Evolutionary conservation across 2,329 filamentous ascomycete genomes (phyloP).

Genomic region (Colletotrichum noveboracense): DNA sequence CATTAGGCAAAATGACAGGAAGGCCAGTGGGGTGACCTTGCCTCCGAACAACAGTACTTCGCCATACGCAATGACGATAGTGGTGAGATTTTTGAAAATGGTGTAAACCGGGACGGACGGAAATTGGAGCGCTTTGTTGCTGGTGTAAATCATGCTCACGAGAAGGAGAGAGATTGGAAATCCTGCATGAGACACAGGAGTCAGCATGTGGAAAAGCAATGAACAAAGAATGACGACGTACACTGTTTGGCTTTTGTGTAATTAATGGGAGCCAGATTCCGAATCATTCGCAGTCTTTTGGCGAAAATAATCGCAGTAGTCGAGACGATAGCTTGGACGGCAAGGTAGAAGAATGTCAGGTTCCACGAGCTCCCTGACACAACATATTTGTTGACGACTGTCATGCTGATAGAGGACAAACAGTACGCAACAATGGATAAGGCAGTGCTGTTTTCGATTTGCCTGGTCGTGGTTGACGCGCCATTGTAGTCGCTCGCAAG

Average conservation of each 20-base stretch:
- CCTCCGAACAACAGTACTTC: slow-evolving; percentile 99
- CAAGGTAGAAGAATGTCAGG: slow-evolving; percentile 93
- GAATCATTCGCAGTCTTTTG: slow-evolving; percentile 83
- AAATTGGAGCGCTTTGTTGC: slow-evolving; percentile 93
- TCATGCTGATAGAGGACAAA: slow-evolving; percentile 95
- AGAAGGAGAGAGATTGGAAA: slow-evolving; percentile 95
- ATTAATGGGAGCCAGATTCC: slow-evolving; percentile 82
- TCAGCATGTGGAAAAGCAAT: slow-evolving; percentile 29
- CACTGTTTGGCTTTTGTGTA: slow-evolving; percentile 90
- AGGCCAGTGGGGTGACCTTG: slow-evolving; percentile 82
- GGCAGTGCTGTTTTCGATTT: slow-evolving; percentile 74
- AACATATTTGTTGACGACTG: slow-evolving; percentile 99
- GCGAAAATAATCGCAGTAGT: slow-evolving; percentile 81
- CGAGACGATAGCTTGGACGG: slow-evolving; percentile 90
- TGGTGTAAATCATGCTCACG: slow-evolving; percentile 99
- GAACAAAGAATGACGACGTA: slow-evolving; percentile 36
- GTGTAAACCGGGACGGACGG: slow-evolving; percentile 98
- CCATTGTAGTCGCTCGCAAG: slow-evolving; percentile 38
- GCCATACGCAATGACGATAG: slow-evolving; percentile 97
- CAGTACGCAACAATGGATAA: slow-evolving; percentile 91
- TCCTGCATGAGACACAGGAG: slow-evolving; percentile 60
- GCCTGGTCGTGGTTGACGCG: neutral
- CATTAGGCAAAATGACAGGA: slow-evolving; percentile 96
- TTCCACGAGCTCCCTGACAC: slow-evolving; percentile 92
- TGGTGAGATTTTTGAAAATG: slow-evolving; percentile 99